phyloP scores from a whole-genome alignment of 495 filamentous ascomycete species.

The Penicillium samsonianum region DNA sequence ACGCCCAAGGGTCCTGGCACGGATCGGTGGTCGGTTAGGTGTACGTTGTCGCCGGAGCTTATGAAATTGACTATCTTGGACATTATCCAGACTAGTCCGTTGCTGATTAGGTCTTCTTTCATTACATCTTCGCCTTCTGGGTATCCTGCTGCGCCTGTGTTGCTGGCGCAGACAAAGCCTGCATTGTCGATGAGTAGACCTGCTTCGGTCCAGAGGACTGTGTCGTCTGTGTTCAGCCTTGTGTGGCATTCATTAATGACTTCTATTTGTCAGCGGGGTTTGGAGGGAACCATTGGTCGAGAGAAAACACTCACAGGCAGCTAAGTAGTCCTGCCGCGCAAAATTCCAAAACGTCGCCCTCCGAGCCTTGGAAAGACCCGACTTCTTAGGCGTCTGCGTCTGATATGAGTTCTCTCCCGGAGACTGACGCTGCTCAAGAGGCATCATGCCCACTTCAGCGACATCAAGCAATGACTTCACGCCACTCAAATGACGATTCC shows the following conservation, averaged over 20 bases:
- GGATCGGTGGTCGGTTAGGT: constrained; percentile 33
- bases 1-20: constrained; percentile 48
- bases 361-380: constrained; percentile 54
- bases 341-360: constrained; percentile 67
- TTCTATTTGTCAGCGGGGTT: constrained; percentile 23
- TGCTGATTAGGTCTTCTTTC: constrained; percentile 63
- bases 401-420: constrained; percentile 37
- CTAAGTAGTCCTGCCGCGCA: constrained; percentile 64
- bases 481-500: constrained; percentile 65
- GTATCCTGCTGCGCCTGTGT: constrained; percentile 45
- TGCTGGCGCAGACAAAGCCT: constrained; percentile 56
- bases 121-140: constrained; percentile 52
- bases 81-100: constrained; percentile 63
- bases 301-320: constrained; percentile 53
- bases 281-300: background rate
- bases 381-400: constrained; percentile 30
- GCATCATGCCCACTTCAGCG: constrained; percentile 65
- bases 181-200: constrained; percentile 58
- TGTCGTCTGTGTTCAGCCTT: constrained; percentile 61
- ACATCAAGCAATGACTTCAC: constrained; percentile 64
- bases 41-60: constrained; percentile 52
- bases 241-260: constrained; percentile 64
- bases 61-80: constrained; percentile 65
- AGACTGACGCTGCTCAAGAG: constrained; percentile 47
- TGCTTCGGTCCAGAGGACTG: constrained; percentile 61